phyloP scores from a whole-genome alignment of 192 early-diverging fungal species.

The Umbelopsis sp. region DNA sequence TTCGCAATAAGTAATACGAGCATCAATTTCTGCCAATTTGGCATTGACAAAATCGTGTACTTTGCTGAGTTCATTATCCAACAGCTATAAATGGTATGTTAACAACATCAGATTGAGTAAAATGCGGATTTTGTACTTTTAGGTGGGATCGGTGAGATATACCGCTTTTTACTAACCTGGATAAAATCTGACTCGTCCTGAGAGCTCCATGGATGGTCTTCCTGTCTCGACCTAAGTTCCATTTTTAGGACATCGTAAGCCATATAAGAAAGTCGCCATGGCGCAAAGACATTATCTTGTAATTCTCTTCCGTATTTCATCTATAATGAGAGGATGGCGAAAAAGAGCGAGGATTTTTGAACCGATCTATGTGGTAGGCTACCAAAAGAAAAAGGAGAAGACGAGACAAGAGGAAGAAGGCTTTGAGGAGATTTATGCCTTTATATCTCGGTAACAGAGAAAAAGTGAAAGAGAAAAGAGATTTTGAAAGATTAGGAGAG shows the following conservation, averaged over 20 bases:
- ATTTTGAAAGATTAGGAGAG: not conserved
- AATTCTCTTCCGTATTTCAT: conserved; percentile 94
- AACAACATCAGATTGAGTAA: conserved; percentile 24
- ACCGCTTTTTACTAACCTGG: conserved; percentile 43
- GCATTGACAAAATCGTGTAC: conserved; percentile 72
- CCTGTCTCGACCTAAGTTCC: conserved; percentile 68
- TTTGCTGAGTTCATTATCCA: conserved; percentile 91
- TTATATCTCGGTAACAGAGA: conserved; percentile 3
- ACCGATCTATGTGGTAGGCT: not conserved
- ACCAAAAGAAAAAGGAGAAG: not conserved
- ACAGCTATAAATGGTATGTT: conserved; percentile 22
- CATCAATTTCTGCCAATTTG: conserved; percentile 78
- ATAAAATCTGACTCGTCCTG: conserved; percentile 81
- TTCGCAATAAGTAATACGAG: conserved; percentile 71
- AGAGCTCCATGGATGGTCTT: conserved; percentile 55
- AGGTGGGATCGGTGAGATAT: not conserved
- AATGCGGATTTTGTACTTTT: not conserved
- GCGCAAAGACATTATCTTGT: conserved; percentile 61
- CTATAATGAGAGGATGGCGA: not conserved
- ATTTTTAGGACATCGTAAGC: conserved; percentile 86
- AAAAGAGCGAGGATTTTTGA: not conserved
- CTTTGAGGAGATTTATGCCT: conserved; percentile 9
- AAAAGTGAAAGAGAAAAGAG: not conserved
- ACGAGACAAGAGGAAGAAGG: not conserved
- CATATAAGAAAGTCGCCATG: conserved; percentile 84